These are phyloP conservation scores for Colletotrichum graminicola DNA, from an alignment of 2,329 filamentous ascomycete species.

Conservation along the genomic window DNA sequence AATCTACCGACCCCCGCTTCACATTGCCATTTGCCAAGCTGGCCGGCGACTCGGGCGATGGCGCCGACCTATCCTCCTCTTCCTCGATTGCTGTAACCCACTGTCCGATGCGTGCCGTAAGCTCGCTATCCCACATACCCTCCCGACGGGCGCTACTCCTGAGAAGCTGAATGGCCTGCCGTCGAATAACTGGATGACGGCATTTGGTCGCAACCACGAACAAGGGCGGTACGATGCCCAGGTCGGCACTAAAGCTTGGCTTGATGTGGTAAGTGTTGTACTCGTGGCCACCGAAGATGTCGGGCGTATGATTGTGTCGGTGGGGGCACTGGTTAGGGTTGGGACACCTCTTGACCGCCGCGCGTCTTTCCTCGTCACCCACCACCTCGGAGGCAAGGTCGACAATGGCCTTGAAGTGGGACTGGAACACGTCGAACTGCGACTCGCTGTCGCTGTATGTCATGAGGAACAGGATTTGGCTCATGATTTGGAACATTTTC, in stretches of 20 bases:
- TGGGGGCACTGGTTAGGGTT: constrained; percentile 60
- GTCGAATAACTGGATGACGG: constrained; percentile 66
- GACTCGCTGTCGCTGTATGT: constrained; percentile 70
- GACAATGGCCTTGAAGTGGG: constrained; percentile 67
- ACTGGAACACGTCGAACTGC: constrained; percentile 67
- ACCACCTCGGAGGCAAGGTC: constrained; percentile 70
- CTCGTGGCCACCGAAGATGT: constrained; percentile 57
- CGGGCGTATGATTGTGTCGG: constrained; percentile 49
- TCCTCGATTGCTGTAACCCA: constrained; percentile 70
- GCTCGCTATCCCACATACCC: constrained; percentile 77
- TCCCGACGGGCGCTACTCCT: constrained; percentile 71
- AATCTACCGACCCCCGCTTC: constrained; percentile 50
- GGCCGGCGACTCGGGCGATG: constrained; percentile 47
- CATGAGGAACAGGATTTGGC: constrained; percentile 68
- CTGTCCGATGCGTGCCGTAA: constrained; percentile 66
- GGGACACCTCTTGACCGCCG: constrained; percentile 60
- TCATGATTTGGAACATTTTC: constrained; percentile 73
- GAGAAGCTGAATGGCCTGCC: constrained; percentile 72
- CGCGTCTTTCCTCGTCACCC: constrained; percentile 67
- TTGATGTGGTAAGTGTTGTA: constrained; percentile 66
- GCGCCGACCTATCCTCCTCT: constrained; percentile 50
- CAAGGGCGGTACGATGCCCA: constrained; percentile 74
- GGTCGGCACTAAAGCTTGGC: constrained; percentile 72
- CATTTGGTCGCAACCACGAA: constrained; percentile 77
- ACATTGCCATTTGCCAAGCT: constrained; percentile 43